These are phyloP conservation scores for Hyaloperonospora arabidopsidis DNA, from an alignment of 352 stramenopile species.

Conservation along the genomic window DNA sequence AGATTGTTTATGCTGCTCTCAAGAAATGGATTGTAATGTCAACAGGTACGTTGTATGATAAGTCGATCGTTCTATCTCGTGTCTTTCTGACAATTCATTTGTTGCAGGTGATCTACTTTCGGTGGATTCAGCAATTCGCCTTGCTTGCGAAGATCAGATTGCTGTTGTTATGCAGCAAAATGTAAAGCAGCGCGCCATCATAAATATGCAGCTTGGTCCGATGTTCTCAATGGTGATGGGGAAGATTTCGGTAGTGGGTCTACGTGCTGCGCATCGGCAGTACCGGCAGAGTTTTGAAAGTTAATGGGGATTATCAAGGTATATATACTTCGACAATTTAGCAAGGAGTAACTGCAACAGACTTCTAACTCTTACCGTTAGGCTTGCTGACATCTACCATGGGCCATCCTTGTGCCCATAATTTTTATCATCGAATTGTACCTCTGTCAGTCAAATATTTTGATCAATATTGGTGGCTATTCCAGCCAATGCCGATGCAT, in stretches of 20 bases:
- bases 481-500: too few species aligned
- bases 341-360: too few species aligned
- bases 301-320: not conserved
- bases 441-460: too few species aligned
- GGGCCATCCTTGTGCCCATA: too few species aligned
- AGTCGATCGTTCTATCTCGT: not conserved
- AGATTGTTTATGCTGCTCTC: not conserved
- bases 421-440: too few species aligned
- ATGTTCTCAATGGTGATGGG: conserved; percentile 1
- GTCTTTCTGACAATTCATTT: not conserved
- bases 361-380: not conserved
- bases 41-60: not conserved
- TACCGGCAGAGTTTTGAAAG: not conserved
- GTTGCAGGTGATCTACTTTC: not conserved
- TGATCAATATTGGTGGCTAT: too few species aligned
- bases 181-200: not conserved
- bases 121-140: too few species aligned
- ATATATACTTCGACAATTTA: too few species aligned
- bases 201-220: not conserved
- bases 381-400: not conserved
- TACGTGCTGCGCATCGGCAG: not conserved
- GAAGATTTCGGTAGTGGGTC: not conserved
- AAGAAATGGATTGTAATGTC: not conserved
- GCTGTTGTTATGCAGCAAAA: not conserved
- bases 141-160: not conserved